Evolutionary conservation across 208 protist species (phyloP), one percentile per base, ranked within the genome.

Genomic region (Naegleria gruberi): DNA sequence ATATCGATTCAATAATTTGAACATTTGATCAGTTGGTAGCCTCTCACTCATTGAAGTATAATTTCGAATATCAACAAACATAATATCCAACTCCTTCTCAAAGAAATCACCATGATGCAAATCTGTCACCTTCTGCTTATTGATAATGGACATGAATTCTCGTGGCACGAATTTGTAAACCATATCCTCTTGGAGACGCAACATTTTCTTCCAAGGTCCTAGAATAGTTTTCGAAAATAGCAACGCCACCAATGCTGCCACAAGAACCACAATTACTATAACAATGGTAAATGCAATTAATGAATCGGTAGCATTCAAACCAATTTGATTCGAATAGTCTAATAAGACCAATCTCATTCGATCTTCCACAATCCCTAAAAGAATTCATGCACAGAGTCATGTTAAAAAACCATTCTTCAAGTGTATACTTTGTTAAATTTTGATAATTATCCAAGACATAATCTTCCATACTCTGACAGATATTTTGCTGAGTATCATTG

Each of bases 1-100:
- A 91, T 93, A 94, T 43, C 43, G 42, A 51, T 94, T 94, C 37
- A 94, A 84, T 47, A 92, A 57, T 40, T 34, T 44, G 42, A 94
- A 85, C 15, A 94, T 43, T n/a, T 91, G n/a, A 12, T 34, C 26
- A 7, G 91, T 55, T 37, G 73, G 42, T 46, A 94, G 34, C 0
- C 26, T 30, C 44, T 94, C 93, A 8, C 77, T 93, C 37, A 94
- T 43, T 26, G 26, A 17, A 2, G 93, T 94, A 89, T 93, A 94
- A 15, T 86, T 65, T 44, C 87, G 51, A 41, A 94, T 93, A 82
- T 94, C 93, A 37, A 57, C 41, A 87, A 94, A 94, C 19, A 94
- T 57, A 15, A 94, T 46, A 57, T 92, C 91, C 26, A 57, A 55
- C n/a, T 55, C 51, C 65, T 37, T 77, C 34, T 77, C 65, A 77